phyloP scores from a whole-genome alignment of 164 flowering plant species.

The Vitis vinifera region DNA sequence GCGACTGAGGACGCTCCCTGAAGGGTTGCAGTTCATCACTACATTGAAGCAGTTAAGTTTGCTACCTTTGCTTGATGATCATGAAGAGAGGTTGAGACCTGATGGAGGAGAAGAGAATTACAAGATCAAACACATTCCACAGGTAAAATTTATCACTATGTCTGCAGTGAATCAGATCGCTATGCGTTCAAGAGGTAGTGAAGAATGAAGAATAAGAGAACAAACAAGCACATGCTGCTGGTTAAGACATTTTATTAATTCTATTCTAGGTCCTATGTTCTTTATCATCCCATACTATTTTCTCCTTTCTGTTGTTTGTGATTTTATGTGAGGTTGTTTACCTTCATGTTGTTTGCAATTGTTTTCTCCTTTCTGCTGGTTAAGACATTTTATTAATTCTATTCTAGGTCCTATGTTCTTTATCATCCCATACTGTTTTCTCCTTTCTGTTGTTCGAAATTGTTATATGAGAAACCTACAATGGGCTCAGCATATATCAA shows the following conservation, averaged over 20 bases:
- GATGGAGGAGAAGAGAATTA: slow-evolving; percentile 22
- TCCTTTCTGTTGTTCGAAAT: slow-evolving; percentile 1
- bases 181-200: neutral
- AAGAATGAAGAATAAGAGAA: neutral
- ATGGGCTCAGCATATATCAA: neutral
- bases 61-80: slow-evolving; percentile 35
- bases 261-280: neutral
- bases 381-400: neutral
- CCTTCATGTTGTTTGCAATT: neutral
- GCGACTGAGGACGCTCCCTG: slow-evolving; percentile 28
- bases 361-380: neutral
- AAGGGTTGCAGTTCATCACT: slow-evolving; percentile 30
- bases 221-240: neutral
- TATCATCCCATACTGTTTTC: neutral
- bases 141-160: slow-evolving; percentile 7
- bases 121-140: slow-evolving; percentile 31
- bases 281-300: neutral
- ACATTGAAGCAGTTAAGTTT: slow-evolving; percentile 16
- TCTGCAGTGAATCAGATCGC: slow-evolving; percentile 7
- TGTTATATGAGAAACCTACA: neutral
- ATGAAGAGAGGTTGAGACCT: slow-evolving; percentile 27
- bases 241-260: neutral
- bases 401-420: neutral
- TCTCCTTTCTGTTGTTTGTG: slow-evolving; percentile 1
- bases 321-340: too few species aligned